A percentile compares a stretch with the other conserved stretches of the same genome.
Conservation (phyloP, 495 filamentous ascomycete species). For the Xylaria grammica region DNA sequence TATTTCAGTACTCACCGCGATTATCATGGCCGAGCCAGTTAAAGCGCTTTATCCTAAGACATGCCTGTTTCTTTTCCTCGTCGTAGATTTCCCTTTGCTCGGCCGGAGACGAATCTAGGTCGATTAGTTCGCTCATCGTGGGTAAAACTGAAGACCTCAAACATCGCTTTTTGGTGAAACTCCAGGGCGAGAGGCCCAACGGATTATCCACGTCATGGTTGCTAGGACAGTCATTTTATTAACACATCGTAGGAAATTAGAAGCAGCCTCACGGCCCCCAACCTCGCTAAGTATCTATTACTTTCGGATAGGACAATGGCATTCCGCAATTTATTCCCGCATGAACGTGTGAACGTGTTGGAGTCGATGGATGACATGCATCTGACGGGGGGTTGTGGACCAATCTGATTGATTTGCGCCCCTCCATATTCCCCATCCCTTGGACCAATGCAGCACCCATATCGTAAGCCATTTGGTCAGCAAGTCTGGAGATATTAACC, state of each 20-base stretch:
- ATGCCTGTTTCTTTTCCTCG: background rate
- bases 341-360: background rate
- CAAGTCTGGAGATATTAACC: background rate
- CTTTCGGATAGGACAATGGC: background rate
- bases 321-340: background rate
- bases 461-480: background rate
- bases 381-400: background rate
- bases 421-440: background rate
- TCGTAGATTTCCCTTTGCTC: background rate
- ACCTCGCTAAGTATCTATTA: background rate
- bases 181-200: background rate
- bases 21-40: constrained; percentile 4
- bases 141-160: background rate
- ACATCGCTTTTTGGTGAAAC: background rate
- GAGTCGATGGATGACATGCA: background rate
- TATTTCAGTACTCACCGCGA: background rate
- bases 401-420: background rate
- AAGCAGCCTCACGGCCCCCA: background rate
- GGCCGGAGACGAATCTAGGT: background rate
- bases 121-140: background rate
- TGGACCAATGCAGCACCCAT: background rate
- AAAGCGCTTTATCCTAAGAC: background rate
- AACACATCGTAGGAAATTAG: background rate
- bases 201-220: background rate
- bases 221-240: background rate